Base-by-base conservation (phyloP, 148 eudicot species). In the Rhododendron williamsianum region DNA sequence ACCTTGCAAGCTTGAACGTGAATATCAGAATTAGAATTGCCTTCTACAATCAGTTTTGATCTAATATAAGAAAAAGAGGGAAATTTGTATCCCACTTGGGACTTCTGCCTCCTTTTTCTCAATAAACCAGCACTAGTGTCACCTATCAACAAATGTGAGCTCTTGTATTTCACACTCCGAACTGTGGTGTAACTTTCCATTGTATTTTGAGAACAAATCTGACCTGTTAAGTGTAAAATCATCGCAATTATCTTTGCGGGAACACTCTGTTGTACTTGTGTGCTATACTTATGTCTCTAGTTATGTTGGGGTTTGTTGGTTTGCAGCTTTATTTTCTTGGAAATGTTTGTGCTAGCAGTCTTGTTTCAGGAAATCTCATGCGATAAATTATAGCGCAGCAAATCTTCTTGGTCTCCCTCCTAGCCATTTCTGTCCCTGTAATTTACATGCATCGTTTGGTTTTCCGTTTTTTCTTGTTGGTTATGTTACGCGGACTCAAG, bases 321-420 rank as follows among this genome's bases (percentile, higher is more conserved):
- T 12, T 5, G 43, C 38, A 45, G 56, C 36, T 82, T 33, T n/a
- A 21, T 69, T 46, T 5, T 69, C 48, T 49, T 18, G 43, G 23
- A 33, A 83, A 73, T 51, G 18, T 27, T 83, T 16, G 35, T 60
- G 86, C 49, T 10, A n/a, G 38, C 9, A 1, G 48, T 33, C 51
- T n/a, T 48, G 73, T 83, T 41, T 82, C 93, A 97, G 99, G 93
- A 71, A 92, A 94, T 85, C 90, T 97, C 38, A 97, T 95, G 99
- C 98, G 95, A 30, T 97, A 93, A 84, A 81, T 95, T 78, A 83
- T 94, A 85, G 89, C 94, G 89, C 94, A 54, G 93, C 92, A 52
- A 97, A 95, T 90, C 96, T 97, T 84, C 98, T 97, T 85, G 99
- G 99, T 52, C 88, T 97, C 83, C 99, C 99, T 41, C 6, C 43